Evolutionary conservation across 768 basidiomycete species (phyloP), one percentile per base, ranked within the genome.

Genomic region (Lyophyllum semitale): DNA sequence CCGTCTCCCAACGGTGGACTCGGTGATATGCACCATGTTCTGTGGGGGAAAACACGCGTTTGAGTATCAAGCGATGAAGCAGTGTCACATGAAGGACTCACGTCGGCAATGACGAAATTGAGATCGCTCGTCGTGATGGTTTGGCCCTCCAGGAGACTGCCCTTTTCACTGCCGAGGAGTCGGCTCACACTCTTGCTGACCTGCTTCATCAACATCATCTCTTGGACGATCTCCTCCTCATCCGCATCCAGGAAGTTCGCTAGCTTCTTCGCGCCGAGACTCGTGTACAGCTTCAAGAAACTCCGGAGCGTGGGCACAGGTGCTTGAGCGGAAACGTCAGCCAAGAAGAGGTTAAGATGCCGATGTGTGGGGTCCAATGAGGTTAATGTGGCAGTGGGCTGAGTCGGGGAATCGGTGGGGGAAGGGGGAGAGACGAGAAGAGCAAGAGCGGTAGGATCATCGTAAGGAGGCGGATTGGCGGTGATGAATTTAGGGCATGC

Each of bases 401-500:
- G 62, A 20, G 70, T 57, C 1, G 73, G 65, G 1, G 75, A 69
- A 13, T 77, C 73, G 11, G 68, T 53, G 50, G 75, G 60, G 51
- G 74, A 63, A 63, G 64, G 63, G n/a, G 77, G 72, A 26, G 69
- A 62, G 35, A 80, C 64, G 55, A 88, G 76, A 9, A 73, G 66
- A 18, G 79, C 74, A 48, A 96, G 80, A 0, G 82, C 78, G 5
- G 76, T 73, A 0, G 84, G 71, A 65, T 95, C 91, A 33, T 96
- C 90, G 73, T 96, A 97, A 4, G 95, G 94, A 2, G 95, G 95
- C 13, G 95, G 85, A 69, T 94, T 96, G 59, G 95, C 94, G 17
- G 84, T 84, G 71, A 99, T 95, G 77, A 98, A 98, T 70, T 97
- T 96, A 3, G 97, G 97, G 70, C 94, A 95, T 20, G 96, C 93